Evolutionary conservation across 768 basidiomycete genomes (phyloP).

Genomic region (Daedaleopsis nitida): DNA sequence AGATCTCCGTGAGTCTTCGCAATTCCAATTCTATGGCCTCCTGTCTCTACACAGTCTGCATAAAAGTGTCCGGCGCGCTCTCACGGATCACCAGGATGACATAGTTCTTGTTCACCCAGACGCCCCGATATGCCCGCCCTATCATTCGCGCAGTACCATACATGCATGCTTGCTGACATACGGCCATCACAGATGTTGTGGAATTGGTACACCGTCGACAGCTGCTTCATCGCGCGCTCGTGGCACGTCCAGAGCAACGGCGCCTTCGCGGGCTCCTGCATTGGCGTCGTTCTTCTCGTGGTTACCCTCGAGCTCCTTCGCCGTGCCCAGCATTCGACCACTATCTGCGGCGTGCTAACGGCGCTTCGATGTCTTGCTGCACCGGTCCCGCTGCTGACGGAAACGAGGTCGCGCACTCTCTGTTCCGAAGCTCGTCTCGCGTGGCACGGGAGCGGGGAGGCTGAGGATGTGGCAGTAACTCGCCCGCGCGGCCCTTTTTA

Average conservation of each 20-base stretch:
- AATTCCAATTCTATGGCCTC: neutral
- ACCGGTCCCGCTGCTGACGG: neutral
- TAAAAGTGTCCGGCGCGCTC: no score
- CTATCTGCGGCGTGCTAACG: neutral
- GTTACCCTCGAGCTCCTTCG: neutral
- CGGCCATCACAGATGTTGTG: neutral
- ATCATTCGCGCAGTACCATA: neutral
- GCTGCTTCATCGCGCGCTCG: slow-evolving; percentile 1
- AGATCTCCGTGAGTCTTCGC: neutral
- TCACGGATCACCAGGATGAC: neutral
- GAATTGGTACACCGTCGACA: slow-evolving; percentile 6
- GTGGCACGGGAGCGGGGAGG: neutral
- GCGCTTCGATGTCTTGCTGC: neutral
- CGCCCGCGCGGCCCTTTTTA: neutral
- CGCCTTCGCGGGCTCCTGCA: slow-evolving; percentile 1
- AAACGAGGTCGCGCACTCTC: neutral
- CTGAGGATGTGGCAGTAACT: neutral
- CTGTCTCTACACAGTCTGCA: neutral
- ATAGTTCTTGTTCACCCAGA: neutral
- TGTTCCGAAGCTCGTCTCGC: neutral
- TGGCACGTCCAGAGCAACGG: slow-evolving; percentile 1
- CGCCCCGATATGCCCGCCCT: neutral
- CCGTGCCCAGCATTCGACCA: slow-evolving; percentile 2
- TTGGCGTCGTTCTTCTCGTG: slow-evolving; percentile 3
- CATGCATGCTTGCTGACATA: neutral